Evolutionary conservation across 2,329 filamentous ascomycete species (phyloP).

Genomic region (Colletotrichum sojae): DNA sequence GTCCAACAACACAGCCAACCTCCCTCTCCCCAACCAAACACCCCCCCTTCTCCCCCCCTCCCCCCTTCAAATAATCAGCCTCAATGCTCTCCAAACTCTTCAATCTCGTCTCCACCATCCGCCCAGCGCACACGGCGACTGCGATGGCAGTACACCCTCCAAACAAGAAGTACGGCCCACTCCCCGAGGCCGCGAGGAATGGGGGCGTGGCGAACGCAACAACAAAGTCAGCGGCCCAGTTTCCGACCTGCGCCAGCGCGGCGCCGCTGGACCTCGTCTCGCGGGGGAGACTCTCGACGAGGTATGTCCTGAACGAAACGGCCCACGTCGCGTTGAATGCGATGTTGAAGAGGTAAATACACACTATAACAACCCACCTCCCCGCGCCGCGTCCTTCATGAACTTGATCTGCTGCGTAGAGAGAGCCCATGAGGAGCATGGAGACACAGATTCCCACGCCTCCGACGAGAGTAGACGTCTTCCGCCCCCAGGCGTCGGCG

Average conservation of each 20-base stretch:
- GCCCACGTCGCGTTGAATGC: slow-evolving; percentile 65
- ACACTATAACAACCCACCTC: slow-evolving; percentile 65
- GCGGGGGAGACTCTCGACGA: slow-evolving; percentile 69
- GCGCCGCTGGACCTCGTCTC: slow-evolving; percentile 68
- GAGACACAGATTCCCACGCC: slow-evolving; percentile 63
- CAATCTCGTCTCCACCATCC: slow-evolving; percentile 58
- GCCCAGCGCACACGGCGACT: slow-evolving; percentile 51
- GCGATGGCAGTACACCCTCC: slow-evolving; percentile 55
- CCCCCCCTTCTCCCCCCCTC: not conserved
- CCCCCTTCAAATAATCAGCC: slow-evolving; percentile 2
- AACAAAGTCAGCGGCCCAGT: slow-evolving; percentile 64
- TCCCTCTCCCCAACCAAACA: not conserved
- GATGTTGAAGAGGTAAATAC: slow-evolving; percentile 64
- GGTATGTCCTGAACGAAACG: slow-evolving; percentile 64
- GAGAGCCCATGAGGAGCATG: slow-evolving; percentile 67
- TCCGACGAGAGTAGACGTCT: slow-evolving; percentile 65
- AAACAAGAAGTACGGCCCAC: slow-evolving; percentile 62
- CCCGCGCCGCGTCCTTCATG: slow-evolving; percentile 53
- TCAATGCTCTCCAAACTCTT: slow-evolving; percentile 58
- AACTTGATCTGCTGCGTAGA: slow-evolving; percentile 62
- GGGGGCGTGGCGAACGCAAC: slow-evolving; percentile 61
- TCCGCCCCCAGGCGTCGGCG: slow-evolving; percentile 70
- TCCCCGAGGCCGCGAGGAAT: slow-evolving; percentile 54
- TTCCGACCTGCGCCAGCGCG: slow-evolving; percentile 65
- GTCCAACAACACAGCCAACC: not conserved